Percentiles rank a stretch among this genome's conserved stretches.
Evolutionary conservation across 1,139 yeast species (phyloP).

Genomic region (Saccharomycopsis phalli): DNA sequence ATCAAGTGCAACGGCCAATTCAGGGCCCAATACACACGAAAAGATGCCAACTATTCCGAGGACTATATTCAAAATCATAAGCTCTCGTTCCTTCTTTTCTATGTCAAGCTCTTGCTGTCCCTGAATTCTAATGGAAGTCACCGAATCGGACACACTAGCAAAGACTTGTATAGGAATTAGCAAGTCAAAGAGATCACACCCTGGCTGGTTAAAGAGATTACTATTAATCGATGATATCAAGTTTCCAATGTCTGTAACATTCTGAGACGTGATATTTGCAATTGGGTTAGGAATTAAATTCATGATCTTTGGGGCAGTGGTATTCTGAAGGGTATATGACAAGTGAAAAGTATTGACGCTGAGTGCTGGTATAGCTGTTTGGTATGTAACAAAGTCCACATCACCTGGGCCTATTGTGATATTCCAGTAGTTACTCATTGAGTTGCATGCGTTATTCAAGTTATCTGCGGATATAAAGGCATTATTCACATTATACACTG

Average conservation of each 20-base stretch:
- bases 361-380: background rate
- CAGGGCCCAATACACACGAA: constrained; percentile 6
- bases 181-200: constrained; percentile 13
- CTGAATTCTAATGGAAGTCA: constrained; percentile 7
- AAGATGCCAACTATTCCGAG: constrained; percentile 12
- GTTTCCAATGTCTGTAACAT: constrained; percentile 12
- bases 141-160: constrained; percentile 1
- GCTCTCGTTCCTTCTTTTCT: constrained; percentile 11
- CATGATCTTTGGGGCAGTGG: constrained; percentile 12
- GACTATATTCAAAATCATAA: constrained; percentile 15
- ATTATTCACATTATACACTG: background rate
- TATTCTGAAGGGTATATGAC: constrained; percentile 1
- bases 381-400: constrained; percentile 1
- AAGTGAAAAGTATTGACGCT: no score
- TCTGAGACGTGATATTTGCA: constrained; percentile 6
- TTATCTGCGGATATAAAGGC: constrained; percentile 2
- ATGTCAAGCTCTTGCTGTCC: constrained; percentile 5
- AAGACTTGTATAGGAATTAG: constrained; percentile 11
- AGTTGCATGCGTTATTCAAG: background rate
- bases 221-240: constrained; percentile 8
- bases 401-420: constrained; percentile 4
- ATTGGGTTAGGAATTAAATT: constrained; percentile 12
- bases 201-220: constrained; percentile 3
- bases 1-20: background rate
- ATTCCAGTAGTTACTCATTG: constrained; percentile 4